Evolutionary conservation across 139 green algal genomes (phyloP).

Genomic region (Mesotaenium endlicherianum): DNA sequence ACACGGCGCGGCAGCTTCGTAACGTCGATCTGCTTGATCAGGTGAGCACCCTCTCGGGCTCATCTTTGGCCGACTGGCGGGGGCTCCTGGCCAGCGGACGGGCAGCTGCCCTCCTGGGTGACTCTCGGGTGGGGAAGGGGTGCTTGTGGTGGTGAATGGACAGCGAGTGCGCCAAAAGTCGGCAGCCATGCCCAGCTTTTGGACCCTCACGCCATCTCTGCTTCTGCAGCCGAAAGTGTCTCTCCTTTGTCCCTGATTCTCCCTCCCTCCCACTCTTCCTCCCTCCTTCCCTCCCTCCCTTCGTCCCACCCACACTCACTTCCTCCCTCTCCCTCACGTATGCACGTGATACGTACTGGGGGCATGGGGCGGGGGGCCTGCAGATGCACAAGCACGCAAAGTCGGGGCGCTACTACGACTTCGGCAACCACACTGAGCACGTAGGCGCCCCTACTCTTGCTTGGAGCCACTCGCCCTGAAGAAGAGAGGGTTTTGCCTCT

Average conservation of each 20-base stretch:
- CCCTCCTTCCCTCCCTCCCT: neutral
- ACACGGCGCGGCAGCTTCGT: slow-evolving; percentile 2
- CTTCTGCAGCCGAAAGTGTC: neutral
- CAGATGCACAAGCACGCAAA: slow-evolving; percentile 71
- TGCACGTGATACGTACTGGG: neutral
- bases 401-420: slow-evolving; percentile 73
- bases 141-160: neutral
- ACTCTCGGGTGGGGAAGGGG: neutral
- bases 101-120: too few relatives aligned
- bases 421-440: slow-evolving; percentile 82
- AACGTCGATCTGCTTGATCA: slow-evolving; percentile 31
- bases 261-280: neutral
- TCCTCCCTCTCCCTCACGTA: slow-evolving; percentile 1
- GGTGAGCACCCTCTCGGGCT: neutral
- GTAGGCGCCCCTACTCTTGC: slow-evolving; percentile 47
- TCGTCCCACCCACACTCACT: neutral
- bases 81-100: too few relatives aligned
- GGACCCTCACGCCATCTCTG: neutral
- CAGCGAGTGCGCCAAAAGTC: neutral
- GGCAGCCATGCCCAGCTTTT: neutral
- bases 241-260: neutral
- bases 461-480: neutral
- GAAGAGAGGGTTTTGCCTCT: neutral
- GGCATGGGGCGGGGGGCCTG: neutral
- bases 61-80: neutral